phyloP scores from a whole-genome alignment of 768 basidiomycete species.

The Russula abietina region DNA sequence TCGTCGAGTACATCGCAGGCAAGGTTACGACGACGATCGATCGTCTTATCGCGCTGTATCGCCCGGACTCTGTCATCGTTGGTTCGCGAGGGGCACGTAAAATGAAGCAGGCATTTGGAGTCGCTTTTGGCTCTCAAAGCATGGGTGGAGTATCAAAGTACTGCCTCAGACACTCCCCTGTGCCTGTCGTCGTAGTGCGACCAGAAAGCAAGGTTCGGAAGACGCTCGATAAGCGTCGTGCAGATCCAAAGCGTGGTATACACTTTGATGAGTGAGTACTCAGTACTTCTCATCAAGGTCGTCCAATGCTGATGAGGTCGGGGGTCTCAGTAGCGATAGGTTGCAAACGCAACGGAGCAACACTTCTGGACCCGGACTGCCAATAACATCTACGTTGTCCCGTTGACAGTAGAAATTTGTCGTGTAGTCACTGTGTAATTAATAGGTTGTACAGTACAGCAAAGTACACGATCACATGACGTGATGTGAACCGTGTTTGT shows the following conservation, averaged over 20 bases:
- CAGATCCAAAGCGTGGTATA: constrained; percentile 80
- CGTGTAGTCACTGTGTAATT: not conserved
- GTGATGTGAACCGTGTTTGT: constrained; percentile 14
- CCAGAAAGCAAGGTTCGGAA: constrained; percentile 85
- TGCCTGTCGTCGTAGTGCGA: constrained; percentile 93
- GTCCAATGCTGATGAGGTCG: not conserved
- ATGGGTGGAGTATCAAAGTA: constrained; percentile 65
- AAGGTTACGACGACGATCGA: constrained; percentile 85
- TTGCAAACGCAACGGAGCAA: constrained; percentile 13
- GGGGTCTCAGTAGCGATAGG: not conserved
- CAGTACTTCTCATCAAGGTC: not conserved
- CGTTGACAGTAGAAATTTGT: constrained; percentile 14
- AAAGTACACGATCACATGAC: constrained; percentile 21
- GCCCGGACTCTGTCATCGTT: constrained; percentile 88
- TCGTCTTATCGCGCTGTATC: constrained; percentile 85
- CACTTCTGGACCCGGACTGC: not conserved
- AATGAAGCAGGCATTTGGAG: constrained; percentile 49
- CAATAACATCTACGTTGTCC: constrained; percentile 13
- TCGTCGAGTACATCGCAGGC: constrained; percentile 92
- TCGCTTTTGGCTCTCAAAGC: constrained; percentile 43
- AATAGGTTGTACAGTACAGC: no score
- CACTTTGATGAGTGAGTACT: constrained; percentile 64
- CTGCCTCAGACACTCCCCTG: constrained; percentile 86
- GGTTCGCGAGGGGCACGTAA: constrained; percentile 74
- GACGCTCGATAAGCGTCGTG: constrained; percentile 75